Percentiles rank a stretch among this genome's conserved stretches.
These are phyloP conservation scores for Pilasporangium apinafurcum DNA, from an alignment of 352 stramenopile genomes.

Conservation along the genomic window DNA sequence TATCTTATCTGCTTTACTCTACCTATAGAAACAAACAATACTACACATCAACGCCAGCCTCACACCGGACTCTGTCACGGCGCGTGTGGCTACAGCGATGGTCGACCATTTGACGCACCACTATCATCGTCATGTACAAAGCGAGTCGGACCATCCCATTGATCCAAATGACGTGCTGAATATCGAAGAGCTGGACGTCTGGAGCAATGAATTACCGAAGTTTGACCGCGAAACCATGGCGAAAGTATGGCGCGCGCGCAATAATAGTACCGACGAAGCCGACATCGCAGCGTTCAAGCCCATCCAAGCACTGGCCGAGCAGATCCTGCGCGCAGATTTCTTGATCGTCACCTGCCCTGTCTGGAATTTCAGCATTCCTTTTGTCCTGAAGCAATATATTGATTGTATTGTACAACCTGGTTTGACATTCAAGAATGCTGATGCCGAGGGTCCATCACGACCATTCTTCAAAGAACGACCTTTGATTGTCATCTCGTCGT, in stretches of 20 bases:
- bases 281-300: conserved; percentile 55
- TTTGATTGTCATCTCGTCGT: conserved; percentile 73
- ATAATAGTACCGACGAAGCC: conserved; percentile 46
- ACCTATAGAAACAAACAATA: conserved; percentile 55
- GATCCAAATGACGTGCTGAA: conserved; percentile 45
- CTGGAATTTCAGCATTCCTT: conserved; percentile 76
- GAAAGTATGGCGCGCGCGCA: conserved; percentile 57
- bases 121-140: conserved; percentile 49
- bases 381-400: conserved; percentile 82
- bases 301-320: conserved; percentile 52
- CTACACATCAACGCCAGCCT: conserved; percentile 78
- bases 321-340: conserved; percentile 67
- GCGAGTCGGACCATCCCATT: conserved; percentile 9
- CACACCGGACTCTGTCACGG: conserved; percentile 63
- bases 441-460: conserved; percentile 44
- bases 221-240: conserved; percentile 71
- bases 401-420: conserved; percentile 71
- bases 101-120: conserved; percentile 66
- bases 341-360: conserved; percentile 68
- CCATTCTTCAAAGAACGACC: conserved; percentile 52
- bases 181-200: conserved; percentile 67
- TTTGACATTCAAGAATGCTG: conserved; percentile 62
- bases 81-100: conserved; percentile 59
- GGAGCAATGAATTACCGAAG: conserved; percentile 49
- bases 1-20: background rate